Evolutionary conservation across 352 stramenopile genomes (phyloP).

Genomic region (Phytophthora macrochlamydospora): DNA sequence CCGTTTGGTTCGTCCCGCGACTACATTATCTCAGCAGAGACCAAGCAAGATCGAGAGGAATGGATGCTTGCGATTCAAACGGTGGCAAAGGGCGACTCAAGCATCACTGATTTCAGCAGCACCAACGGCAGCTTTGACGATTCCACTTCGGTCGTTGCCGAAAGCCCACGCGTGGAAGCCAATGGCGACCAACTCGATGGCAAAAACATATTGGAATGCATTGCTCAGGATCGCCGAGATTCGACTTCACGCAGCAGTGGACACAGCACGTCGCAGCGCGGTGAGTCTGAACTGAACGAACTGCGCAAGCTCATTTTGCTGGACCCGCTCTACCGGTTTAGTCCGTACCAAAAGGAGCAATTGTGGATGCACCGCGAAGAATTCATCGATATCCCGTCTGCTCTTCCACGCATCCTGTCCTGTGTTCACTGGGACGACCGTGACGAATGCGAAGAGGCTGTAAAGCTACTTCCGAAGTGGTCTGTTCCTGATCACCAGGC

Average conservation of each 20-base stretch:
- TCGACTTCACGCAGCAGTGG: conserved; percentile 63
- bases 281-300: conserved; percentile 59
- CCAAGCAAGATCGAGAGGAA: conserved; percentile 89
- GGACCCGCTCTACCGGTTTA: conserved; percentile 83
- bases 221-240: conserved; percentile 56
- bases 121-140: conserved; percentile 48
- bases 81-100: conserved; percentile 65
- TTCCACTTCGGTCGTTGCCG: conserved; percentile 17
- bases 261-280: conserved; percentile 50
- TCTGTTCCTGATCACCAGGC: conserved; percentile 71
- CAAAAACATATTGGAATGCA: conserved; percentile 54
- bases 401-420: conserved; percentile 78
- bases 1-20: conserved; percentile 67
- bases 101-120: conserved; percentile 25
- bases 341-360: conserved; percentile 82
- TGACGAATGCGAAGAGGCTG: conserved; percentile 68
- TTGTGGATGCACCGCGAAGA: conserved; percentile 85
- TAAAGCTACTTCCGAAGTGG: conserved; percentile 76
- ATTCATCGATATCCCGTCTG: conserved; percentile 74
- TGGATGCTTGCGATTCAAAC: conserved; percentile 89
- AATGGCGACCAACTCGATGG: conserved; percentile 57
- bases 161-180: conserved; percentile 48
- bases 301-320: conserved; percentile 81
- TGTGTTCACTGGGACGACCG: conserved; percentile 84
- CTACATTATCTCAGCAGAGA: conserved; percentile 85